These are phyloP conservation scores for Ophiostoma angusticollis DNA, from an alignment of 2,329 filamentous ascomycete species.

Conservation along the genomic window DNA sequence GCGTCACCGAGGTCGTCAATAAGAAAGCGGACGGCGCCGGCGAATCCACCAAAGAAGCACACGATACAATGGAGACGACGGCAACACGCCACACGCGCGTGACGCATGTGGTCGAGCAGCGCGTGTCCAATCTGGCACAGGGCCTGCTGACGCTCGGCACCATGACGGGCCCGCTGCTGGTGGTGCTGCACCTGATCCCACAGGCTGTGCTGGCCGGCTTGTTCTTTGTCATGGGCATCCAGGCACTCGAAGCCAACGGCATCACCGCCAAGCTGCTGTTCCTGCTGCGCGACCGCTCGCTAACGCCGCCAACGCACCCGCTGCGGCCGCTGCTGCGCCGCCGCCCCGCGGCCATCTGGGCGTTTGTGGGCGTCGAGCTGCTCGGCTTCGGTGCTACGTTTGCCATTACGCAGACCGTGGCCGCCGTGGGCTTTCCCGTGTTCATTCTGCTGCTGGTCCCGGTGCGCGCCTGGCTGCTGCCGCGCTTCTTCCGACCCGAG, in stretches of 20 bases:
- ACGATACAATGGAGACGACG: neutral
- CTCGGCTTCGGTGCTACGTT: constrained; percentile 65
- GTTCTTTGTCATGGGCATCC: constrained; percentile 76
- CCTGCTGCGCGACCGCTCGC: constrained; percentile 46
- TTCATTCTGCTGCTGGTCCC: constrained; percentile 60
- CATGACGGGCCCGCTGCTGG: constrained; percentile 62
- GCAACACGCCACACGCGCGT: constrained; percentile 28
- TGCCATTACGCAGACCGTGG: constrained; percentile 69
- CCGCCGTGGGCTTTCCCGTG: constrained; percentile 68
- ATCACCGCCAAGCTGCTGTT: constrained; percentile 66
- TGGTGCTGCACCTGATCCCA: constrained; percentile 64
- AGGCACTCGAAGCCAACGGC: constrained; percentile 63
- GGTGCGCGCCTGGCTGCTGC: constrained; percentile 49
- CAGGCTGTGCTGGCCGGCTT: constrained; percentile 68
- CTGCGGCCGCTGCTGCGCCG: constrained; percentile 49
- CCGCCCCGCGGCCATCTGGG: constrained; percentile 45
- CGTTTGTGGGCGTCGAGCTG: constrained; percentile 56
- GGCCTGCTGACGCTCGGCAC: constrained; percentile 67
- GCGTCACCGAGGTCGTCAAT: constrained; percentile 47
- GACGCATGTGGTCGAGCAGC: constrained; percentile 63
- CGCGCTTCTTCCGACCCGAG: constrained; percentile 42
- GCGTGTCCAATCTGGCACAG: constrained; percentile 65
- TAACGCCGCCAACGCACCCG: constrained; percentile 48
- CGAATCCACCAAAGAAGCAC: neutral
- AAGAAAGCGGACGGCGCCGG: constrained; percentile 22